phyloP scores from a whole-genome alignment of 169 alveolate genomes.

The Hammondia hammondi region DNA sequence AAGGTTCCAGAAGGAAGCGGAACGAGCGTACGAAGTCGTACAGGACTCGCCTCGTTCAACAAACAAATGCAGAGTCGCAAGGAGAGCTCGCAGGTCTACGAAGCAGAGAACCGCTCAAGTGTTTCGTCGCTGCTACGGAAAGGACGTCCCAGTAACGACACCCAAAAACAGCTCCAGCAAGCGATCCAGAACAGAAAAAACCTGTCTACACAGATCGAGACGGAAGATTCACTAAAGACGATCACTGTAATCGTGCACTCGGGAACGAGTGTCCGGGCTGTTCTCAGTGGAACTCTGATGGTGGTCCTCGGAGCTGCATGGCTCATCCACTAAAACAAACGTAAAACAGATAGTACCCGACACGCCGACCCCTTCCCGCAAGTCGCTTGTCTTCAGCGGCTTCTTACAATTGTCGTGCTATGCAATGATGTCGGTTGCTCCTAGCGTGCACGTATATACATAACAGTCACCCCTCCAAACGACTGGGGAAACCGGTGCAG shows the following conservation, averaged over 20 bases:
- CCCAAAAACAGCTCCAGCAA: neutral
- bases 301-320: neutral
- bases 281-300: neutral
- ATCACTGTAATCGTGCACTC: neutral
- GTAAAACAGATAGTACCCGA: too few relatives aligned
- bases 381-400: too few relatives aligned
- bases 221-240: neutral
- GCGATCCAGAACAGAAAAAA: neutral
- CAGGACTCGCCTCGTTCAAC: neutral
- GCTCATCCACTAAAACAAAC: neutral
- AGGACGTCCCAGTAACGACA: neutral
- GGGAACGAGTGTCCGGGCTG: neutral
- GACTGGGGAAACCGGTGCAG: too few relatives aligned
- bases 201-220: neutral
- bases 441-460: too few relatives aligned
- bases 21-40: neutral
- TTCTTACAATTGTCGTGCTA: too few relatives aligned
- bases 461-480: too few relatives aligned
- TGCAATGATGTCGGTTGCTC: too few relatives aligned
- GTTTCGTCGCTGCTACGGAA: neutral
- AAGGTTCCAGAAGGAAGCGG: constrained; percentile 9
- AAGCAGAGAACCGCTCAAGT: neutral
- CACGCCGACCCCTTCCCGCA: too few relatives aligned
- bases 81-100: neutral
- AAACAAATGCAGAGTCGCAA: neutral